Percentiles rank a stretch among this genome's conserved stretches.
phyloP scores from a whole-genome alignment of 106 monocot genomes.

The Apostasia shenzhenica region DNA sequence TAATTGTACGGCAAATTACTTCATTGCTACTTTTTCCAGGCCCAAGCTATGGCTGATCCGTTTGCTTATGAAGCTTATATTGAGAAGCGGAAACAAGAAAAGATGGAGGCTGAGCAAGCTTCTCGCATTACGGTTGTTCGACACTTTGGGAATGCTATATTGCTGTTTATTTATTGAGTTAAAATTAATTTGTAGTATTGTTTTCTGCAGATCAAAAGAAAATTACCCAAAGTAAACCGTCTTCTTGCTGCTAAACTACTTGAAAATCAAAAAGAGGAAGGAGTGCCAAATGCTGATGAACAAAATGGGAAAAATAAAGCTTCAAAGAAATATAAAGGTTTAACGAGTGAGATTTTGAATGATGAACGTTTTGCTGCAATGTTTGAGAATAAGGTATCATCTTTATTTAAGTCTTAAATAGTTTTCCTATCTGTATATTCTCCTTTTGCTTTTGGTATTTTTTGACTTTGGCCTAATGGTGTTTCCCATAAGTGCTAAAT shows the following conservation, averaged over 20 bases:
- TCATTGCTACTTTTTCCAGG: conserved; percentile 28
- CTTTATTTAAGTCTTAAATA: neutral
- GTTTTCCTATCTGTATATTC: neutral
- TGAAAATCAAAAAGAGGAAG: conserved; percentile 53
- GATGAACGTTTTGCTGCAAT: conserved; percentile 71
- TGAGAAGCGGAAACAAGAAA: conserved; percentile 65
- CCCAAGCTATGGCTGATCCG: conserved; percentile 47
- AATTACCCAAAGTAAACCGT: conserved; percentile 85
- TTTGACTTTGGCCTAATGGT: neutral
- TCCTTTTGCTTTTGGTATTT: neutral
- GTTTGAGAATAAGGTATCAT: conserved; percentile 75
- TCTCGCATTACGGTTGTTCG: conserved; percentile 77
- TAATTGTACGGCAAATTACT: too few relatives aligned
- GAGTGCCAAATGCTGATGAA: conserved; percentile 25
- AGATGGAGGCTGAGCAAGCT: conserved; percentile 68
- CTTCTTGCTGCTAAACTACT: conserved; percentile 51
- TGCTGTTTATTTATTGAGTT: conserved; percentile 1
- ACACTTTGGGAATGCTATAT: conserved; percentile 6
- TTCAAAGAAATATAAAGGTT: conserved; percentile 55
- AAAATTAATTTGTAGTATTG: neutral
- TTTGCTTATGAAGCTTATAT: conserved; percentile 51
- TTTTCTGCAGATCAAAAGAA: conserved; percentile 53
- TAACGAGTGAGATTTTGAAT: conserved; percentile 44
- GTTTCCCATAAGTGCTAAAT: neutral
- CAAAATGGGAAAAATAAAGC: conserved; percentile 35